A percentile compares a stretch with the other conserved stretches of the same genome.
Evolutionary conservation across 2,329 filamentous ascomycete species (phyloP).

Genomic region (Penicillium sp.): DNA sequence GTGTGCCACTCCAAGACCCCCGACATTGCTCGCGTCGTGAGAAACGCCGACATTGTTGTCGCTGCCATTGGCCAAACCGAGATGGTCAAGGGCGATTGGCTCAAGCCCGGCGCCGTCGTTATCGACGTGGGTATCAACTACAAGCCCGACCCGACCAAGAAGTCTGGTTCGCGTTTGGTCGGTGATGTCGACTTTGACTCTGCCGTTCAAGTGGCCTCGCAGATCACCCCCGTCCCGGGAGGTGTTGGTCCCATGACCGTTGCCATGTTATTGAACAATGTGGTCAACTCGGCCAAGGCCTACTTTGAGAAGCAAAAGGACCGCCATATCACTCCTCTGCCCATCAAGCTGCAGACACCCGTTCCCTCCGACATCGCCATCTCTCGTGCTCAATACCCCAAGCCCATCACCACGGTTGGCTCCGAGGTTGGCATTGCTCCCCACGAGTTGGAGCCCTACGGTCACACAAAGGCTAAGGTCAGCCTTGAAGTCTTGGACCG

Average conservation of each 20-base stretch:
- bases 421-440: conserved; percentile 82
- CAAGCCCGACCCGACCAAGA: conserved; percentile 83
- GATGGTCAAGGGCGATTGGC: conserved; percentile 92
- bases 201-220: conserved; percentile 80
- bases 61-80: conserved; percentile 85
- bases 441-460: conserved; percentile 93
- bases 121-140: conserved; percentile 99
- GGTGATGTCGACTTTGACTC: conserved; percentile 93
- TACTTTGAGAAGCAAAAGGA: conserved; percentile 83
- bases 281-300: conserved; percentile 78
- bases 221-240: conserved; percentile 93
- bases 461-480: conserved; percentile 94
- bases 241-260: conserved; percentile 99
- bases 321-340: conserved; percentile 78
- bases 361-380: conserved; percentile 96
- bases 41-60: conserved; percentile 83
- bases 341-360: conserved; percentile 73
- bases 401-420: conserved; percentile 82
- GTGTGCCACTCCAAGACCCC: conserved; percentile 90
- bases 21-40: conserved; percentile 72
- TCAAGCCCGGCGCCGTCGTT: conserved; percentile 92
- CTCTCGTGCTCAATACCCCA: conserved; percentile 86
- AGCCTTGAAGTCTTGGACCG: conserved; percentile 79
- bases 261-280: conserved; percentile 95
- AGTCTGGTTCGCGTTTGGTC: conserved; percentile 88